Evolutionary conservation across 805 yeast species (phyloP), one percentile per base, ranked within the genome.

Genomic region (Blastobotrys robertii): DNA sequence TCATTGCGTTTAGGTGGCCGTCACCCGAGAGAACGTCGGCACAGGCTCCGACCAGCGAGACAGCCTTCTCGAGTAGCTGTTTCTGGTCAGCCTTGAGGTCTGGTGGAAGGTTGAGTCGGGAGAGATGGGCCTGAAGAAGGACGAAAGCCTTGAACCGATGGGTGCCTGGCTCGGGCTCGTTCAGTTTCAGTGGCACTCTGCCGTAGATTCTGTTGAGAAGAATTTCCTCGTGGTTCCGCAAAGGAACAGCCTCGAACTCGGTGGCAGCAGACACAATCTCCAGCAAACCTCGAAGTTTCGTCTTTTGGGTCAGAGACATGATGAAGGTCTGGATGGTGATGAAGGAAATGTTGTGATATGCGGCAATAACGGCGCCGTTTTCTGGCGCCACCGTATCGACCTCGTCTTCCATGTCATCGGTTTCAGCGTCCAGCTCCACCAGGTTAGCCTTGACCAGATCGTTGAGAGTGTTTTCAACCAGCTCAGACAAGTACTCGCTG

Each of bases 401-500:
- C 31, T 59, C 65, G 32, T 60, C 63, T 31, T 58, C 62, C 15
- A 43, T 50, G 3, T 58, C 67, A 1, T 59, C 66, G 1, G 56
- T 64, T 8, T 60, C 62, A 4, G 66, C 66, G 9, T 73, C 73
- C 1, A 79, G 49, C 49, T 81, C 87, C 36, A 92, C 69, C 45
- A 88, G 55, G 29, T 76, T 76, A 1, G 78, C 73, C 12, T 60
- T 58, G 2, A 56, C 60, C 36, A 92, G 66, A 14, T 84, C 94
- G 29, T 69, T 69, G 48, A 90, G 55, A 0, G 84, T 69, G 4
- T 63, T 65, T 56, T 92, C 97, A 9, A 90, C 81, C 9, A 86
- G 57, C 38, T 87, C 96, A 0, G 97, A 87, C 34, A 92, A 63
- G 59, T 71, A 85, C 42, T 82, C 88, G 1, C 94, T 85, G 5